Percentiles rank a stretch among this genome's conserved stretches.
These are phyloP conservation scores for Aspergillus pseudoterreus DNA, from an alignment of 2,329 filamentous ascomycete genomes.

Conservation along the genomic window DNA sequence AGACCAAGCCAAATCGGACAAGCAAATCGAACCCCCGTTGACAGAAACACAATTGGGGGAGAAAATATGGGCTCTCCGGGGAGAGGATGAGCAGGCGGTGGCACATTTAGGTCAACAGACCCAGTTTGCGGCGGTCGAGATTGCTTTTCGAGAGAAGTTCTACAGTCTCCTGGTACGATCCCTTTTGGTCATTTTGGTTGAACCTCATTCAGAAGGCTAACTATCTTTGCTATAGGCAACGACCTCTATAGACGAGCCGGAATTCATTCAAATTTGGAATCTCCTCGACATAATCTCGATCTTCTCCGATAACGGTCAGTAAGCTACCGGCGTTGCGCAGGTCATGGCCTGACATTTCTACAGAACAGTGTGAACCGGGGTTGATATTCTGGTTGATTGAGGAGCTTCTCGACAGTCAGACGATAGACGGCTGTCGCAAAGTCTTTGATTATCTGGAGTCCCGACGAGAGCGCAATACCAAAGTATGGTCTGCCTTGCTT, in stretches of 20 bases:
- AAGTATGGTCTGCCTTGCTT: constrained; percentile 45
- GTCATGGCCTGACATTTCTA: constrained; percentile 18
- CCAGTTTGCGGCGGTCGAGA: constrained; percentile 70
- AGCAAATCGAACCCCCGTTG: constrained; percentile 69
- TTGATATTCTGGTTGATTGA: constrained; percentile 89
- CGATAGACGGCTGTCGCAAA: constrained; percentile 82
- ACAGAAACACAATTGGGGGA: constrained; percentile 59
- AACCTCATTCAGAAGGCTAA: constrained; percentile 9
- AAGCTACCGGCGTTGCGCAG: constrained; percentile 17
- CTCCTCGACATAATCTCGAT: constrained; percentile 87
- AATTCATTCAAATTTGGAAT: constrained; percentile 86
- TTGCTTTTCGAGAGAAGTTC: constrained; percentile 76
- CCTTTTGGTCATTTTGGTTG: background rate
- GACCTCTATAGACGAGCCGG: constrained; percentile 70
- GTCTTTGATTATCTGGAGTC: constrained; percentile 97
- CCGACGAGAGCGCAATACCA: constrained; percentile 79
- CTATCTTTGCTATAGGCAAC: constrained; percentile 53
- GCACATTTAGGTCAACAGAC: constrained; percentile 50
- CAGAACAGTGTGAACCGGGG: constrained; percentile 65
- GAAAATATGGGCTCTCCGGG: constrained; percentile 36
- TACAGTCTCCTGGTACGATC: constrained; percentile 69
- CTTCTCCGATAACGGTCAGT: constrained; percentile 75
- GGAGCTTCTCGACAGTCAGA: constrained; percentile 93
- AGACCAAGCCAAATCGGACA: constrained; percentile 54
- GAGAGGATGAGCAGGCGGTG: constrained; percentile 15